These are phyloP conservation scores for Carpinus viminea DNA, from an alignment of 306 rosid species.

Conservation along the genomic window DNA sequence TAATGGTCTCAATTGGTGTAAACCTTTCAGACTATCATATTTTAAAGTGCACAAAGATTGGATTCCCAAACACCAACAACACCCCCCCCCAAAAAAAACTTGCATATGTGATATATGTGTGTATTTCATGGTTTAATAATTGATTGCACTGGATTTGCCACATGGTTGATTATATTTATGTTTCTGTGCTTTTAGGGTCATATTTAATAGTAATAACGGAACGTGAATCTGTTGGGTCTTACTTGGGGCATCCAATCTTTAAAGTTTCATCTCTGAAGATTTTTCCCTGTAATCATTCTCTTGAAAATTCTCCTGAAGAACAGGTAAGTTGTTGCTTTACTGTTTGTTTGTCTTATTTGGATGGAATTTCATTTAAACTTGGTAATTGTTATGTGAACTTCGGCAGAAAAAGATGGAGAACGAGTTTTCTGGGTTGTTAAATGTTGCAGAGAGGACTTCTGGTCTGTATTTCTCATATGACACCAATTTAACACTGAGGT, in stretches of 20 bases:
- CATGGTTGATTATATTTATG: slow-evolving; percentile 28
- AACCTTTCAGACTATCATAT: no score
- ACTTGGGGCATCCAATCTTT: slow-evolving; percentile 85
- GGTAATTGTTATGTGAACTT: slow-evolving; percentile 28
- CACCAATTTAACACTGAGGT: slow-evolving; percentile 91
- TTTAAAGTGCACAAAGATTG: no score
- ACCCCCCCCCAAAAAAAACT: no score
- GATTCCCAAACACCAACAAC: no score
- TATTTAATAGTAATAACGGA: slow-evolving; percentile 79
- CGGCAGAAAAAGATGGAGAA: slow-evolving; percentile 83
- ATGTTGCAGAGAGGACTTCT: slow-evolving; percentile 74
- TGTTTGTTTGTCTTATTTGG: slow-evolving; percentile 16
- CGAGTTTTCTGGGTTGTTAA: slow-evolving; percentile 73
- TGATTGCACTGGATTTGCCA: slow-evolving; percentile 15
- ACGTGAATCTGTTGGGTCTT: slow-evolving; percentile 69
- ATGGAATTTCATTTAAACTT: slow-evolving; percentile 31
- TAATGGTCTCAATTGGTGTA: neutral
- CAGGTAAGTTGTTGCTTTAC: slow-evolving; percentile 51
- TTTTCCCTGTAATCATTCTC: slow-evolving; percentile 85
- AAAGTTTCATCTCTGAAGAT: slow-evolving; percentile 67
- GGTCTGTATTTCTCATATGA: slow-evolving; percentile 93
- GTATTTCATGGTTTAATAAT: neutral
- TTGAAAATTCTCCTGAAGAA: slow-evolving; percentile 58
- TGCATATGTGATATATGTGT: neutral
- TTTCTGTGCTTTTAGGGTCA: slow-evolving; percentile 53